phyloP scores from a whole-genome alignment of 176 grass and related monocot genomes.

The bread wheat (Triticum aestivum) region DNA sequence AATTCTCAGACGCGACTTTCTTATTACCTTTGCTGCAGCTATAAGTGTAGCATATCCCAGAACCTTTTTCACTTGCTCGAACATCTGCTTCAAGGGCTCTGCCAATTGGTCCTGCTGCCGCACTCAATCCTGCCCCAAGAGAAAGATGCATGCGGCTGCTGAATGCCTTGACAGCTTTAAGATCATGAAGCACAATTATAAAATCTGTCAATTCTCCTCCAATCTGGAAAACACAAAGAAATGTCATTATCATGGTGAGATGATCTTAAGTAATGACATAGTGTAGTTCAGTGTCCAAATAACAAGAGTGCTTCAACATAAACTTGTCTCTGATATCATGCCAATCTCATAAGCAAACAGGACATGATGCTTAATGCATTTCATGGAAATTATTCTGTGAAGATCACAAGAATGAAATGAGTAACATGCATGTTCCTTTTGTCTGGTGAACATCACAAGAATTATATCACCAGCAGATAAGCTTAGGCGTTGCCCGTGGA shows the following conservation, averaged over 20 bases:
- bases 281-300: not conserved
- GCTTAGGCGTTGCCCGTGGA: not conserved
- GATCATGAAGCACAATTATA: slow-evolving; percentile 82
- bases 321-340: not conserved
- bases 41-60: slow-evolving; percentile 92
- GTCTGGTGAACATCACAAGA: not conserved
- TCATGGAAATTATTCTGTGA: not conserved
- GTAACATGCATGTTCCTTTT: not conserved
- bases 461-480: not conserved
- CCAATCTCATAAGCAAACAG: not conserved
- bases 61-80: slow-evolving; percentile 73
- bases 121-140: slow-evolving; percentile 82
- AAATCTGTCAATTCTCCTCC: slow-evolving; percentile 91
- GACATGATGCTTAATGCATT: not conserved
- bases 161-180: slow-evolving; percentile 77
- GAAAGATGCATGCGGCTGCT: slow-evolving; percentile 85
- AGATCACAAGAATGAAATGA: not conserved
- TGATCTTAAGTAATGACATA: not conserved
- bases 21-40: slow-evolving; percentile 95
- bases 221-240: slow-evolving; percentile 52
- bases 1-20: not conserved
- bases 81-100: slow-evolving; percentile 95
- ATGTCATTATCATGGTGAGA: slow-evolving; percentile 1
- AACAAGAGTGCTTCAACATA: not conserved
- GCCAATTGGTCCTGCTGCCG: slow-evolving; percentile 78